Evolutionary conservation across 1,139 yeast genomes (phyloP).

Genomic region (Diutina sp.): DNA sequence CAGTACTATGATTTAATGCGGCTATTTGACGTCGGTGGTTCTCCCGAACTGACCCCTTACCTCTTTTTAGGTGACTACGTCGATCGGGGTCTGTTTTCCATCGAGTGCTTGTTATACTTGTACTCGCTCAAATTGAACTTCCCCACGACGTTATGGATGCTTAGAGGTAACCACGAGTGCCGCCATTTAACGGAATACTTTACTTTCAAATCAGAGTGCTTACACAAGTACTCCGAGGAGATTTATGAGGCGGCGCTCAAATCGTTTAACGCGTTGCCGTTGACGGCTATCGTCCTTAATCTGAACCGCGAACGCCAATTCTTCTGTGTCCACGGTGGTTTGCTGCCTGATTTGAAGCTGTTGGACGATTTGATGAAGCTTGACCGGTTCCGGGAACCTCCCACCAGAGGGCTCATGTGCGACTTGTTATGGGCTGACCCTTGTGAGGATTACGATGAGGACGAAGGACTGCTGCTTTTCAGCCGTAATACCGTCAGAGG

Average conservation of each 20-base stretch:
- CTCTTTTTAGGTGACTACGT: conserved; percentile 92
- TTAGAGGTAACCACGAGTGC: conserved; percentile 94
- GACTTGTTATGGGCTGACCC: conserved; percentile 97
- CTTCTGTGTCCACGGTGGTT: conserved; percentile 96
- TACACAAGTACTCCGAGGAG: conserved; percentile 61
- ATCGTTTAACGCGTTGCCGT: conserved; percentile 79
- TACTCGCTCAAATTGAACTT: conserved; percentile 73
- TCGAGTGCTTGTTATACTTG: conserved; percentile 74
- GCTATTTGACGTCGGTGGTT: conserved; percentile 89
- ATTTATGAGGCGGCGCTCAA: conserved; percentile 68
- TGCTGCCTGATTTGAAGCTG: conserved; percentile 70
- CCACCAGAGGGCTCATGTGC: conserved; percentile 89
- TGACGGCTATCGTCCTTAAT: conserved; percentile 69
- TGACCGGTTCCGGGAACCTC: conserved; percentile 85
- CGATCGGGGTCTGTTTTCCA: conserved; percentile 86
- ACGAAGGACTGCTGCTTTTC: conserved; percentile 38
- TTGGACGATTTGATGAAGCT: conserved; percentile 58
- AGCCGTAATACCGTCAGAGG: conserved; percentile 71
- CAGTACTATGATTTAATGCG: conserved; percentile 87
- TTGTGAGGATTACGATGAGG: conserved; percentile 74
- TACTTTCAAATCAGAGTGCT: conserved; percentile 84
- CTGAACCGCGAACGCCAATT: conserved; percentile 57
- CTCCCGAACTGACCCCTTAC: conserved; percentile 65
- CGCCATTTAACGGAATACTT: conserved; percentile 88
- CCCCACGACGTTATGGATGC: conserved; percentile 66